phyloP scores from a whole-genome alignment of 768 basidiomycete species.

The Dictyophora rubrovolvata region DNA sequence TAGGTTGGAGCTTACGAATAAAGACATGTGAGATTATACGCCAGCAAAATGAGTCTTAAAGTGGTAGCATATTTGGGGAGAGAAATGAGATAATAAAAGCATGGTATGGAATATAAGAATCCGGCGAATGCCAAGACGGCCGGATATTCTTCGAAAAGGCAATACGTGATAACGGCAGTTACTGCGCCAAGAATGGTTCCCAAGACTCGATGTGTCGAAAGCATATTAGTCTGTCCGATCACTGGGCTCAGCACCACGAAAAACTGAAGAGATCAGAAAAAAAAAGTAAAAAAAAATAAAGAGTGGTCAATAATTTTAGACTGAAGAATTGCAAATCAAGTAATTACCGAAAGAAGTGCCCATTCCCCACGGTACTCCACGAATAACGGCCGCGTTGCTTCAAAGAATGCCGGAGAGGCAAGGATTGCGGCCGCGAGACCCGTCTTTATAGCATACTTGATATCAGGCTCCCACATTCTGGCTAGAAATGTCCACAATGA shows the following conservation, averaged over 20 bases:
- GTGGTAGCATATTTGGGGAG: constrained; percentile 68
- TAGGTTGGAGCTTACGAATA: constrained; percentile 23
- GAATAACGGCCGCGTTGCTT: constrained; percentile 65
- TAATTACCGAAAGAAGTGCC: constrained; percentile 82
- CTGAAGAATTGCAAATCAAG: constrained; percentile 18
- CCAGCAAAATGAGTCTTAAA: constrained; percentile 72
- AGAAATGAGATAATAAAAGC: constrained; percentile 82
- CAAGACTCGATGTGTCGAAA: constrained; percentile 71
- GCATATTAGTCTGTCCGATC: constrained; percentile 83
- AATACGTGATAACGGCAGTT: constrained; percentile 63
- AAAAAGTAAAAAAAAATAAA: constrained; percentile 4
- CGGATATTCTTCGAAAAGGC: constrained; percentile 66
- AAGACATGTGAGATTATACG: constrained; percentile 81
- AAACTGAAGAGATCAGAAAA: constrained; percentile 42
- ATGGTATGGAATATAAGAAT: constrained; percentile 83
- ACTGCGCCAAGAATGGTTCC: constrained; percentile 79
- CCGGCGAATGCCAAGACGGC: constrained; percentile 72
- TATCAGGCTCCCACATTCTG: constrained; percentile 57
- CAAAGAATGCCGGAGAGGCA: constrained; percentile 82
- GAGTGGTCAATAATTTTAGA: neutral
- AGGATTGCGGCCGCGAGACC: constrained; percentile 76
- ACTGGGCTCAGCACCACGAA: constrained; percentile 89
- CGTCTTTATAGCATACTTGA: constrained; percentile 82
- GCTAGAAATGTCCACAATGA: constrained; percentile 62
- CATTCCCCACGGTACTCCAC: constrained; percentile 84